Evolutionary conservation across 1,284 basidiomycete genomes (phyloP).

Genomic region (Paramarasmius palmivorus): DNA sequence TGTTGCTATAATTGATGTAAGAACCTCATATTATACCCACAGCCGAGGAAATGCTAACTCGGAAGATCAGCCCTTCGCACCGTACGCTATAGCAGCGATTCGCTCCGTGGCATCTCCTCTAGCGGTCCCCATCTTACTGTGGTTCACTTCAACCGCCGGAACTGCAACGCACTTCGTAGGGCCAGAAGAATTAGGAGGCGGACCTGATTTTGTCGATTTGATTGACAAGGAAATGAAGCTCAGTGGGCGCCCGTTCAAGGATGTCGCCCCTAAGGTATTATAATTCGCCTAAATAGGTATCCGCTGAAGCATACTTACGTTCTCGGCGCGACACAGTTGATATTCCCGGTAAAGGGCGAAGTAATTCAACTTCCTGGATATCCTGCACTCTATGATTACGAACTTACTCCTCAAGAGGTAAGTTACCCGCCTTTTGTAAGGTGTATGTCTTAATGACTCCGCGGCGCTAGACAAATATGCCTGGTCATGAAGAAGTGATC

Average conservation of each 20-base stretch:
- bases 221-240: background rate
- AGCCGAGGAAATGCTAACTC: too few species aligned
- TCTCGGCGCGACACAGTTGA: background rate
- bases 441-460: background rate
- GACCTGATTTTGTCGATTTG: background rate
- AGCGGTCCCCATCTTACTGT: constrained; percentile 8
- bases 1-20: background rate
- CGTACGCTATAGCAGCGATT: constrained; percentile 4
- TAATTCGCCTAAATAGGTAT: background rate
- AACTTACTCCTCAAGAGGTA: background rate
- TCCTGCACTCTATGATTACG: background rate
- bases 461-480: too few species aligned
- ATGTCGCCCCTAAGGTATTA: background rate
- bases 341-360: background rate
- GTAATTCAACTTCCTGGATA: background rate
- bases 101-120: constrained; percentile 1
- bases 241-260: background rate
- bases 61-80: constrained; percentile 10
- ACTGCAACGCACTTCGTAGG: background rate
- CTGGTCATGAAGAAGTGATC: too few species aligned
- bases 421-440: background rate
- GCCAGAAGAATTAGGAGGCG: constrained; percentile 4
- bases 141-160: constrained; percentile 5
- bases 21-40: background rate
- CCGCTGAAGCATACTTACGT: background rate